Base-by-base conservation (phyloP, 2,329 filamentous ascomycete species). In the Verticillium isaacii region DNA sequence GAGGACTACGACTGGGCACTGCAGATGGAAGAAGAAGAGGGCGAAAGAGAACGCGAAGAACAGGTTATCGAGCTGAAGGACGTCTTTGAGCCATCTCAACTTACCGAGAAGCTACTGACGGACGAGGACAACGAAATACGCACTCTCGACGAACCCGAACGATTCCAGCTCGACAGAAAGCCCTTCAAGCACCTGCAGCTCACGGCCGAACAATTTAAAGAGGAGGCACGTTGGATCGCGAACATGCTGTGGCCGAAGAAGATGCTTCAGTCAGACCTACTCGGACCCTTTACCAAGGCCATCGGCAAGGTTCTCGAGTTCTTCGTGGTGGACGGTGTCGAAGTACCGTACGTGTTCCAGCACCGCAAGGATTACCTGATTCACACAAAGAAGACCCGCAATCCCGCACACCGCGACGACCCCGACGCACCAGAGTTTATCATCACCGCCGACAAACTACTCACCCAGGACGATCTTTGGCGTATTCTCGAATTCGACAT, bases 291-390 rank as follows among this genome's bases (percentile, higher is more conserved):
- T 75, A 88, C 91, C 70, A 91, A 91, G 69, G 91, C 94, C 5
- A 89, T 99, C 60, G 88, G 89, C 68, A 96, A 97, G 74, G 93
- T 98, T 12, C 83, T 99, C 45, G 92, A 97, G 70, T 97, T 98
- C 72, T 92, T 99, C 76, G 92, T 97, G 58, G 87, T 94, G 4
- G 93, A 98, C 66, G 92, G 96, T 68, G 92, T 94, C 68, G 95
- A 99, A 75, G 93, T 97, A 1, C 94, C 95, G 0, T 99, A 97
- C 74, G 95, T 99, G 68, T 97, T 97, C 75, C 94, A 97, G 74
- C 95, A 99, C 72, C 92, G 95, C 64, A 97, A 97, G 75, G 95
- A 99, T 74, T 99, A 98, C 72, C 84, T 99, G 54, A 96, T 99
- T 61, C 92, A 98, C 70, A 90, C 91, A 29, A 89, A 89, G 66